phyloP scores from a whole-genome alignment of 169 alveolate species.

The Eimeria acervulina region DNA sequence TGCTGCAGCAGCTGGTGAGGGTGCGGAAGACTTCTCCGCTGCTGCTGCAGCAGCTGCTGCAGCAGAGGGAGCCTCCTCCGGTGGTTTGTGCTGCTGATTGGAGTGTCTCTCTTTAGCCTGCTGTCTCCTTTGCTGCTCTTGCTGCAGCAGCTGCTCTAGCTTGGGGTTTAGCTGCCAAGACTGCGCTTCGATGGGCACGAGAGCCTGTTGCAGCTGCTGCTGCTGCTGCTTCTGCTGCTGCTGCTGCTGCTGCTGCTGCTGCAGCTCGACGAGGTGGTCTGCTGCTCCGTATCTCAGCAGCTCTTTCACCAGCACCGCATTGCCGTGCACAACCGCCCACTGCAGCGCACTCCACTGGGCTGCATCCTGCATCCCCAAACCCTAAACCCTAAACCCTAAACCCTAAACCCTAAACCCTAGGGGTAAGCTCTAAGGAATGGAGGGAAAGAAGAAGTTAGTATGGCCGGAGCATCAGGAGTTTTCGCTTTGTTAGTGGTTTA shows the following conservation, averaged over 20 bases:
- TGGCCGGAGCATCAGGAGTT: background rate
- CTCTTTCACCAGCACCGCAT: conserved; percentile 16
- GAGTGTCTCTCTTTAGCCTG: background rate
- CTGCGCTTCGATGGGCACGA: conserved; percentile 10
- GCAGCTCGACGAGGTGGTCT: background rate
- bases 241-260: conserved; percentile 71
- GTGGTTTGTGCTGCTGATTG: background rate
- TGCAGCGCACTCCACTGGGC: conserved; percentile 57
- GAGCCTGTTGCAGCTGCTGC: conserved; percentile 22
- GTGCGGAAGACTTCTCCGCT: background rate
- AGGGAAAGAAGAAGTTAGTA: background rate
- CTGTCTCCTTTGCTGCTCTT: conserved; percentile 45
- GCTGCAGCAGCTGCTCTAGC: conserved; percentile 46
- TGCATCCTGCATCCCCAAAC: background rate
- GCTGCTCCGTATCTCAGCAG: conserved; percentile 51
- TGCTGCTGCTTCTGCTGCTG: conserved; percentile 22
- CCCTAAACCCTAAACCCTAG: conserved; percentile 48
- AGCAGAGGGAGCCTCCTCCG: conserved; percentile 10
- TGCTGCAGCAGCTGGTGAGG: conserved; percentile 15
- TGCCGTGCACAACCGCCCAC: conserved; percentile 59
- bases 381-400: conserved; percentile 48
- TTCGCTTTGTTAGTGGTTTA: conserved; percentile 12
- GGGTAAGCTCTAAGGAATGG: background rate
- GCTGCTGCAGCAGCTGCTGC: conserved; percentile 28
- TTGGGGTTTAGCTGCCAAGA: conserved; percentile 12